Evolutionary conservation across 148 eudicot genomes (phyloP).

Genomic region (Fagopyrum tataricum): DNA sequence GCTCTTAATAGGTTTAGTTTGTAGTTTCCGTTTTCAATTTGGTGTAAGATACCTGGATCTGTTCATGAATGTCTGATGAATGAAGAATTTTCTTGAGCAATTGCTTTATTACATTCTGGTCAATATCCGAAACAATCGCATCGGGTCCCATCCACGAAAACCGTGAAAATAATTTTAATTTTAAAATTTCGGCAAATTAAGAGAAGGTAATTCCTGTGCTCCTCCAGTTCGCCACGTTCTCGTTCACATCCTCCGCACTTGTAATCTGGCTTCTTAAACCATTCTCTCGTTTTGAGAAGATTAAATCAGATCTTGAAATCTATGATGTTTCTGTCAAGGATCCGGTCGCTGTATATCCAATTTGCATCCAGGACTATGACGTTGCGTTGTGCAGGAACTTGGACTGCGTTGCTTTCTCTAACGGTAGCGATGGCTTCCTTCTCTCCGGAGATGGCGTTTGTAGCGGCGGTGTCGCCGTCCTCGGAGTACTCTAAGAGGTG

Average conservation of each 20-base stretch:
- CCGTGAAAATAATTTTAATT: neutral
- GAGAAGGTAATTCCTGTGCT: constrained; percentile 6
- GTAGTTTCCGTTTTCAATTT: neutral
- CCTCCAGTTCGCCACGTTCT: neutral
- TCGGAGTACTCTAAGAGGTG: constrained; percentile 21
- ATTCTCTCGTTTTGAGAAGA: neutral
- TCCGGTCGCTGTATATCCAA: constrained; percentile 11
- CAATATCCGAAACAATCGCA: neutral
- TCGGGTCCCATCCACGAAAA: neutral
- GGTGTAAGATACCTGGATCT: neutral
- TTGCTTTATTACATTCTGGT: neutral
- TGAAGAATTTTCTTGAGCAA: neutral
- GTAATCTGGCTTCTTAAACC: neutral
- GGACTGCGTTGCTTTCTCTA: constrained; percentile 19
- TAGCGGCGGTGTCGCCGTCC: constrained; percentile 19
- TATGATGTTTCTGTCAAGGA: constrained; percentile 17
- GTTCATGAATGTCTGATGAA: neutral
- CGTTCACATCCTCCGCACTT: neutral
- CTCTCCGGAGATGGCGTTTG: constrained; percentile 27
- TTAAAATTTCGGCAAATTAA: neutral
- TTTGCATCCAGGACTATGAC: neutral
- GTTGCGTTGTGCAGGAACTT: constrained; percentile 21
- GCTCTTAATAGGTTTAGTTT: constrained; percentile 13
- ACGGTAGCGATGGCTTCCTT: constrained; percentile 25
- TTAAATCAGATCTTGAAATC: neutral